Conservation (phyloP, 73 alveolate species). For the Paramecium tetraurelia region DNA sequence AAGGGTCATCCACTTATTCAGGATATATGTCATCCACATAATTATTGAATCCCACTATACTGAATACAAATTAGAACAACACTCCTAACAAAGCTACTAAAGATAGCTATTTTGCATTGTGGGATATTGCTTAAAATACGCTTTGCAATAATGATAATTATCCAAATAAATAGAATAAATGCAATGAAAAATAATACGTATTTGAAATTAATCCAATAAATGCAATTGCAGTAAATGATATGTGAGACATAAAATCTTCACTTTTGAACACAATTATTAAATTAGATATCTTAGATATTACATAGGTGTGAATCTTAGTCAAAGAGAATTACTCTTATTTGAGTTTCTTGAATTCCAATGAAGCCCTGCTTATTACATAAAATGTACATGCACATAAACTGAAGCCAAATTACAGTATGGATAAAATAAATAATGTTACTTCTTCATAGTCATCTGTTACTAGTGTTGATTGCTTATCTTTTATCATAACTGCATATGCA, state of each 20-base stretch:
- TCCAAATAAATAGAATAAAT: conserved; percentile 30
- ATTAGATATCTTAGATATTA: background rate
- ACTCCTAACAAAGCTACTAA: conserved; percentile 32
- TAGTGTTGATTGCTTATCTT: conserved; percentile 1
- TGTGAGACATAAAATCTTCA: conserved; percentile 8
- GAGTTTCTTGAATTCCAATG: conserved; percentile 41
- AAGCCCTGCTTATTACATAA: background rate
- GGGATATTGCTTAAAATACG: conserved; percentile 29
- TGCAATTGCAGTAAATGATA: conserved; percentile 2
- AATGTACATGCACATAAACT: conserved; percentile 12
- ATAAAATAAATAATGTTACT: background rate
- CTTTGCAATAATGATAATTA: background rate
- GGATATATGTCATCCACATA: conserved; percentile 14
- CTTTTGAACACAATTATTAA: background rate
- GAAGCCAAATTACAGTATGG: background rate
- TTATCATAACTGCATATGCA: conserved; percentile 23
- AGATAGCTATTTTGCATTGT: conserved; percentile 1
- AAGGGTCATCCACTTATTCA: background rate
- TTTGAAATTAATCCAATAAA: background rate
- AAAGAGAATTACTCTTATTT: background rate
- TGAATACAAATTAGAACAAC: conserved; percentile 31
- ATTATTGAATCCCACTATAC: conserved; percentile 19
- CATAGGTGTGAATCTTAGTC: background rate
- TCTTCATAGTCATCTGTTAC: conserved; percentile 45
- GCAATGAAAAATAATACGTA: conserved; percentile 27